Conservation (phyloP, 108 stramenopile genomes). For the Cylindrotheca fusiformis region DNA sequence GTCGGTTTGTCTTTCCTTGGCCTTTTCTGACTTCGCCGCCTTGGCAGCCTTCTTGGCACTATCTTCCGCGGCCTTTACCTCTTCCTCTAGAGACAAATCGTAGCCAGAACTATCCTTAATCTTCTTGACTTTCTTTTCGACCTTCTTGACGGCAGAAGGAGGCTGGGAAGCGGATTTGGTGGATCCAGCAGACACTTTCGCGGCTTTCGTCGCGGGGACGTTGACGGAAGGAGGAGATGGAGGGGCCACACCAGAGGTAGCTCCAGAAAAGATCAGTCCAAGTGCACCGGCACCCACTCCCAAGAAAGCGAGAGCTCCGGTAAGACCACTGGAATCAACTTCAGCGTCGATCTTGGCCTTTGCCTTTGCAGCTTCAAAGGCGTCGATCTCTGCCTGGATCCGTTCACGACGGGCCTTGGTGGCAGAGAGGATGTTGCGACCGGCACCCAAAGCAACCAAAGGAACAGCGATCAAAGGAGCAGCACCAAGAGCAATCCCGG, state of each 20-base stretch:
- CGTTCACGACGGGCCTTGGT: slow-evolving; percentile 59
- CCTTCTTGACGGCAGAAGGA: slow-evolving; percentile 20
- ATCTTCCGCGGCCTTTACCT: slow-evolving; percentile 40
- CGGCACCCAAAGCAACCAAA: slow-evolving; percentile 57
- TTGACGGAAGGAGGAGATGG: slow-evolving; percentile 34
- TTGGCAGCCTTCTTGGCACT: slow-evolving; percentile 33
- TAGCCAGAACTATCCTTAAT: slow-evolving; percentile 29
- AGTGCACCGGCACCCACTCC: slow-evolving; percentile 63
- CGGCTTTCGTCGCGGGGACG: slow-evolving; percentile 16
- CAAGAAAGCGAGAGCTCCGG: slow-evolving; percentile 60
- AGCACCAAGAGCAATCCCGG: slow-evolving; percentile 77
- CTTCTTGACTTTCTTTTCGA: slow-evolving; percentile 30
- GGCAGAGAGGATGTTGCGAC: slow-evolving; percentile 49
- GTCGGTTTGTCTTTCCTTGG: slow-evolving; percentile 23
- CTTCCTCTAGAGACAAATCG: slow-evolving; percentile 31
- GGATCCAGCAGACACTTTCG: slow-evolving; percentile 3
- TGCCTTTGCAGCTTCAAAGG: slow-evolving; percentile 42
- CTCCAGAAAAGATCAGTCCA: slow-evolving; percentile 38
- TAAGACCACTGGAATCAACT: slow-evolving; percentile 63
- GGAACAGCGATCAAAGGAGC: slow-evolving; percentile 75
- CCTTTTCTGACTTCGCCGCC: slow-evolving; percentile 13
- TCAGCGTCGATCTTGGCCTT: slow-evolving; percentile 34
- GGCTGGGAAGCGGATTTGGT: slow-evolving; percentile 16
- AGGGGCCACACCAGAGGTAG: slow-evolving; percentile 24
- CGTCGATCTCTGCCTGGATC: slow-evolving; percentile 77